Evolutionary conservation across 176 grass and related monocot species (phyloP).

Genomic region (Aegilops tauschii): DNA sequence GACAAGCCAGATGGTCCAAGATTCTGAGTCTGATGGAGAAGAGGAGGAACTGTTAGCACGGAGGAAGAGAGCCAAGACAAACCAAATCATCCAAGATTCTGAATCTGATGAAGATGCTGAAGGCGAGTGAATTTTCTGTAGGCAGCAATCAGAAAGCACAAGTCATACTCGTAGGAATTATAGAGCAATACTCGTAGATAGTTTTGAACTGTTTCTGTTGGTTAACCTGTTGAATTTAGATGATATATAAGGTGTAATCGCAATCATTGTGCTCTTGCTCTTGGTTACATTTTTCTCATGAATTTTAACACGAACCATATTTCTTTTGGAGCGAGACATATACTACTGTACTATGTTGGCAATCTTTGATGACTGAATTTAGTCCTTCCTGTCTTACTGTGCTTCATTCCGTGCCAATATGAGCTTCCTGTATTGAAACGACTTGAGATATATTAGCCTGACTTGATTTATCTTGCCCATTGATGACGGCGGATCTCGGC

Average conservation of each 20-base stretch:
- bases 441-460: not conserved
- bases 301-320: not conserved
- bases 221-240: not conserved
- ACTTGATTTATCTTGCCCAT: no score
- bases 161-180: not conserved
- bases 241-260: not conserved
- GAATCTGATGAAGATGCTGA: conserved; percentile 50
- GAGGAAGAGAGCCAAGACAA: conserved; percentile 63
- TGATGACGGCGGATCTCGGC: no score
- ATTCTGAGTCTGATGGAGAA: conserved; percentile 58
- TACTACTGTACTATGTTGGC: not conserved
- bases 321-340: not conserved
- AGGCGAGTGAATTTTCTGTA: conserved; percentile 23
- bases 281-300: not conserved
- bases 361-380: not conserved
- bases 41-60: conserved; percentile 47
- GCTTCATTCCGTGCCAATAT: not conserved
- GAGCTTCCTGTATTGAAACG: not conserved
- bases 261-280: not conserved
- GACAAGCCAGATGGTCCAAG: conserved; percentile 52
- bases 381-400: not conserved
- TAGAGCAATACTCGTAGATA: not conserved
- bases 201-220: not conserved
- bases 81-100: conserved; percentile 57
- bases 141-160: not conserved